Conservation (phyloP, 306 rosid genomes). For the Cucumis cinereus region DNA sequence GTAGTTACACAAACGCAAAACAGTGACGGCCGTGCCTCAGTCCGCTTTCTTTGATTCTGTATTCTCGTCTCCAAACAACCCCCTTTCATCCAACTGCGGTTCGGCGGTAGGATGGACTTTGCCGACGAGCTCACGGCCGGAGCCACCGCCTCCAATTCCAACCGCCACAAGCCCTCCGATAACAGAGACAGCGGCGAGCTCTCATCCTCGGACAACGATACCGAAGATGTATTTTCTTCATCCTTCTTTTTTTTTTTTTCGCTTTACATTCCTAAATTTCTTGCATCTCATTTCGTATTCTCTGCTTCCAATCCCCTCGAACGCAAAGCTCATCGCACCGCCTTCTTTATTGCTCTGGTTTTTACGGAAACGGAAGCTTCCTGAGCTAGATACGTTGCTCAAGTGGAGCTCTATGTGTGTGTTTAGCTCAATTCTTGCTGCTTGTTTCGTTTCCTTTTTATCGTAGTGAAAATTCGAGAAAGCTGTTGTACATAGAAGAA, state of each 20-base stretch:
- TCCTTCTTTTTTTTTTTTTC: background rate
- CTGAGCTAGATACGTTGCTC: background rate
- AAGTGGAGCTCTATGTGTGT: background rate
- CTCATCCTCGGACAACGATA: background rate
- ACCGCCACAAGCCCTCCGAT: background rate
- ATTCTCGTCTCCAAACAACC: background rate
- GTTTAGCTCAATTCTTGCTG: background rate
- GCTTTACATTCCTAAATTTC: background rate
- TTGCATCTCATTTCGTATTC: background rate
- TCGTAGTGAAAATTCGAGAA: background rate
- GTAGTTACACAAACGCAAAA: background rate
- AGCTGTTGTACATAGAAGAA: background rate
- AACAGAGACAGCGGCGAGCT: background rate
- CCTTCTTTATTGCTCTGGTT: background rate
- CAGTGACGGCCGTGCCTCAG: background rate
- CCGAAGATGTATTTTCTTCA: slow-evolving; percentile 5
- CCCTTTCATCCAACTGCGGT: background rate
- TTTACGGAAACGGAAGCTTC: background rate
- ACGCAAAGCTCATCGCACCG: background rate
- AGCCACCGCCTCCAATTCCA: background rate
- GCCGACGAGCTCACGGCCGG: background rate
- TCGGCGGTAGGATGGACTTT: slow-evolving; percentile 1
- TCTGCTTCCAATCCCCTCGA: background rate
- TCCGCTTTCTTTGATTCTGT: background rate
- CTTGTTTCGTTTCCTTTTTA: background rate